These are phyloP conservation scores for Patellifolia procumbens DNA, from an alignment of 179 eudicot genomes.

Conservation along the genomic window DNA sequence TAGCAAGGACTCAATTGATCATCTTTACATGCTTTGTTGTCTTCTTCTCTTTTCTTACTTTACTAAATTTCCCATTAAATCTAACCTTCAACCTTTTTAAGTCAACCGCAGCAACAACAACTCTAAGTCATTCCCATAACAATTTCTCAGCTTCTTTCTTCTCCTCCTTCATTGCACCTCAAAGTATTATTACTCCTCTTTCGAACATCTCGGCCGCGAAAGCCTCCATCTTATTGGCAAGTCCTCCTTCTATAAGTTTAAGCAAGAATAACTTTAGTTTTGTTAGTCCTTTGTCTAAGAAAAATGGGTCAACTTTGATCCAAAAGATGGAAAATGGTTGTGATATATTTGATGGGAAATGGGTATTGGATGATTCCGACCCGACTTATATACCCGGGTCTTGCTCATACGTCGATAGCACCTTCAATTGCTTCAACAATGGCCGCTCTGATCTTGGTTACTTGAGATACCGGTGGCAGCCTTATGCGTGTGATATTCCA, in stretches of 20 bases:
- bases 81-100: not conserved
- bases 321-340: conserved; percentile 32
- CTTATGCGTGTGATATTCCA: conserved; percentile 56
- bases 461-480: conserved; percentile 49
- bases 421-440: conserved; percentile 63
- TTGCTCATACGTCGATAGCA: conserved; percentile 48
- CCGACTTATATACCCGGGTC: conserved; percentile 59
- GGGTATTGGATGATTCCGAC: conserved; percentile 43
- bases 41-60: conserved; percentile 18
- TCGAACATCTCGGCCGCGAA: not conserved
- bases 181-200: not conserved
- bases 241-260: too few relatives aligned
- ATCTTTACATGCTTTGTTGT: conserved; percentile 19
- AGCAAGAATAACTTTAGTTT: too few relatives aligned
- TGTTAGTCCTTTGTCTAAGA: too few relatives aligned
- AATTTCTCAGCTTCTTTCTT: conserved; percentile 10
- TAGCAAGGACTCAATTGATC: conserved; percentile 19
- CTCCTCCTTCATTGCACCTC: not conserved
- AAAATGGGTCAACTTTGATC: too few relatives aligned
- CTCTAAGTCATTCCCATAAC: conserved; percentile 10
- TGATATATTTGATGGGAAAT: conserved; percentile 60
- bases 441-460: conserved; percentile 54
- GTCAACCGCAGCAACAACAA: not conserved
- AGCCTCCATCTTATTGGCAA: too few relatives aligned
- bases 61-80: conserved; percentile 1